Evolutionary conservation across 768 basidiomycete genomes (phyloP).

Genomic region (Lenzites betulinus): DNA sequence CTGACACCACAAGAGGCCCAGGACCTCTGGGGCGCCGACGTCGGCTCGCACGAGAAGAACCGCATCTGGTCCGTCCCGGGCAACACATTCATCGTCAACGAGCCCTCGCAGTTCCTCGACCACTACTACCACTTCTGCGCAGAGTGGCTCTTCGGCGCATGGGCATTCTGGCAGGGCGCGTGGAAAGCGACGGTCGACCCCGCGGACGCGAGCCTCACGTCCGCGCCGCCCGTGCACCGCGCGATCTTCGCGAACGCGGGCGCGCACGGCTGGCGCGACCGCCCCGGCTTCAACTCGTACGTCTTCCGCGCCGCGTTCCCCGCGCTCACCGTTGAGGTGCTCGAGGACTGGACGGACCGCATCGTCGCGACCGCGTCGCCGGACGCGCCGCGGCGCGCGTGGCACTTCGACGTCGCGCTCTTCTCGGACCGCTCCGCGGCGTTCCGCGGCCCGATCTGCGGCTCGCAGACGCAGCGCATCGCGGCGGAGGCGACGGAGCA

Average conservation of each 20-base stretch:
- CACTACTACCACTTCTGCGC: slow-evolving; percentile 91
- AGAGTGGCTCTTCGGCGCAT: slow-evolving; percentile 75
- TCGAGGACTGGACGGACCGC: slow-evolving; percentile 74
- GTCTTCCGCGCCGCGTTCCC: slow-evolving; percentile 78
- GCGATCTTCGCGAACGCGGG: slow-evolving; percentile 69
- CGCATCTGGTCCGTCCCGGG: slow-evolving; percentile 71
- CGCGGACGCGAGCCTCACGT: slow-evolving; percentile 23
- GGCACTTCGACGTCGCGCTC: slow-evolving; percentile 70
- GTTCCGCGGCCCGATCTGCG: slow-evolving; percentile 65
- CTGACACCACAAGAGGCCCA: slow-evolving; percentile 62
- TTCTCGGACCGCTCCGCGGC: slow-evolving; percentile 78
- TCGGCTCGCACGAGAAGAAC: slow-evolving; percentile 35
- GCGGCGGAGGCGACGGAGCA: slow-evolving; percentile 68
- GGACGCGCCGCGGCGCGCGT: slow-evolving; percentile 43
- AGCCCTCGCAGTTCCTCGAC: slow-evolving; percentile 73
- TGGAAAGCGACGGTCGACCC: slow-evolving; percentile 29
- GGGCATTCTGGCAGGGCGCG: slow-evolving; percentile 72
- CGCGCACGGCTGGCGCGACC: slow-evolving; percentile 70
- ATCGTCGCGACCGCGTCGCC: slow-evolving; percentile 31
- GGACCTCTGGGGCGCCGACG: slow-evolving; percentile 56
- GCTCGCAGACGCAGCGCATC: slow-evolving; percentile 65
- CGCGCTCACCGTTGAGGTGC: slow-evolving; percentile 63
- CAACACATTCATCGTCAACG: slow-evolving; percentile 72
- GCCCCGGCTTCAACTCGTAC: slow-evolving; percentile 74
- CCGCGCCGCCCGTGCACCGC: slow-evolving; percentile 62